Evolutionary conservation across 2,329 filamentous ascomycete species (phyloP), one percentile per base, ranked within the genome.

Genomic region (Aspergillus sp.): DNA sequence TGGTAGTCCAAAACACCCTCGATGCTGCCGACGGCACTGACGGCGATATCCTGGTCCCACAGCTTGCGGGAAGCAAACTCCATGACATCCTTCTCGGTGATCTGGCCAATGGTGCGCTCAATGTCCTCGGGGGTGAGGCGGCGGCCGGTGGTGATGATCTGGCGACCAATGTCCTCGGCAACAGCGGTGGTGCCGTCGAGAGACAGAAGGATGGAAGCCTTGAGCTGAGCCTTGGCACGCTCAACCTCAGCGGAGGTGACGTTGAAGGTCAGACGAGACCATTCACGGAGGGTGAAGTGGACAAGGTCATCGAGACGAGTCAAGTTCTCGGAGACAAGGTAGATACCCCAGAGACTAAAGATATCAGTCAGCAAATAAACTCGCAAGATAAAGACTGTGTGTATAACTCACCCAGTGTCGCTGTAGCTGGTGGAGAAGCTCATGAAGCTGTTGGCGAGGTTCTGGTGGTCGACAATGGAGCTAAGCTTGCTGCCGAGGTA

Each of bases 381-480:
- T 19, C 19, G 19, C 19, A 2, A 19, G 6, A 27, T 12, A 27
- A 11, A 3, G 12, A n/a, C 31, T 33, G 13, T 19, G 13, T 19
- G 19, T n/a, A 28, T 42, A 39, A 69, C 84, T 72, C 82, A 95
- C 90, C 90, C 93, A 69, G 93, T 98, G 72, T 98, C 93, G 67
- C 90, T 97, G 77, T 98, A 98, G 79, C 89, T 95, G 57, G 93
- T 98, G 56, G 90, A 96, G 78, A 98, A 98, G 78, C 88, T 95
- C 94, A 98, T 98, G 81, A 96, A 98, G 82, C 90, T 96, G 79
- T 95, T 98, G 72, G 93, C 93, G 51, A 98, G 82, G 70, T 90
- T 85, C 75, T 97, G 83, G 74, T 95, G 85, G 79, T 94, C 88
- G 58, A 98, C 85, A 64, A 93, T 89, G 55, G 86, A 84, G 78